phyloP scores from a whole-genome alignment of 768 basidiomycete genomes.

The Ramaria rubella region DNA sequence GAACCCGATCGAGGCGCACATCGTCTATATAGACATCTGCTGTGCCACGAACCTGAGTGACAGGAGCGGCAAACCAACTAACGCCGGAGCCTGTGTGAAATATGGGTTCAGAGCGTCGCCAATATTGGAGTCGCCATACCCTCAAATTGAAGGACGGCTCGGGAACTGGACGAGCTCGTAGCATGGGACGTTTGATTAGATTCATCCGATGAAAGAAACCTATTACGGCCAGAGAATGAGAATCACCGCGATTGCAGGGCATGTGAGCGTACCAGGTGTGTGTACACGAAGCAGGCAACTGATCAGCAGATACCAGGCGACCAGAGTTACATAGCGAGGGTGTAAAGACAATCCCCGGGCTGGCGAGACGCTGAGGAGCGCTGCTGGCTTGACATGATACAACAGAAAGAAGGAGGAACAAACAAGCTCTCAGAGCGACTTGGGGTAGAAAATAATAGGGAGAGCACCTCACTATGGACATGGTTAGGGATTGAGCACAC shows the following conservation, averaged over 20 bases:
- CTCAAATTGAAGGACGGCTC: background rate
- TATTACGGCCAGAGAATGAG: background rate
- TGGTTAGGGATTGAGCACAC: background rate
- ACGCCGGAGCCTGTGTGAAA: background rate
- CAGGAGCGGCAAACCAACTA: background rate
- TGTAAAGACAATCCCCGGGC: background rate
- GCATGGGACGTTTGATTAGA: background rate
- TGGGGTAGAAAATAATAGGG: background rate
- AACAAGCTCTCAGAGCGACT: background rate
- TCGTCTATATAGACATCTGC: slow-evolving; percentile 1
- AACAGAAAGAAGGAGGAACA: background rate
- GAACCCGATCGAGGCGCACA: background rate
- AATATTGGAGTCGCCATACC: background rate
- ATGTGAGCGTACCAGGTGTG: background rate
- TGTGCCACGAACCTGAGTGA: background rate
- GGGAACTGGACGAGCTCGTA: background rate
- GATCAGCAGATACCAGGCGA: background rate
- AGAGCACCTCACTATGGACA: background rate
- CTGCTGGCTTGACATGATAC: background rate
- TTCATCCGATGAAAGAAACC: background rate
- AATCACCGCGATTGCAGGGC: background rate
- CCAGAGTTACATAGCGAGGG: background rate
- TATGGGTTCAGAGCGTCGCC: background rate
- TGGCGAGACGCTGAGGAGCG: background rate
- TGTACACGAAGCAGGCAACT: background rate